Conservation (phyloP, 192 early-diverging fungal genomes). For the Backusella australiensis region DNA sequence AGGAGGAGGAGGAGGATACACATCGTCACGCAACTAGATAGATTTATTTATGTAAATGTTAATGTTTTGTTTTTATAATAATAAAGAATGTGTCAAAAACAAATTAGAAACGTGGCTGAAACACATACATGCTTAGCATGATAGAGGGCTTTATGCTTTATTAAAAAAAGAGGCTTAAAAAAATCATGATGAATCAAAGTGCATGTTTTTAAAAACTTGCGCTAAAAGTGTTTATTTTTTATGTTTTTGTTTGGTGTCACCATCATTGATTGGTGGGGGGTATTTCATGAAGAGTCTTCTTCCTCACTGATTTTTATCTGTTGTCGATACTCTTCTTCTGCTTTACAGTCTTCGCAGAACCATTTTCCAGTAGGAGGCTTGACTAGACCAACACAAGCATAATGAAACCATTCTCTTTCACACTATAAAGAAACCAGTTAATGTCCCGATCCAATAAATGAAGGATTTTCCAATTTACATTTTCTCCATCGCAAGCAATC, state of each 20-base stretch:
- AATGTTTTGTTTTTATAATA: not conserved
- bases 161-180: not conserved
- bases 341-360: conserved; percentile 76
- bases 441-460: not conserved
- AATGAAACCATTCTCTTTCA: conserved; percentile 91
- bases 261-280: not conserved
- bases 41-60: not conserved
- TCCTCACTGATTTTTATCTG: conserved; percentile 2
- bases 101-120: not conserved
- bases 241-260: no score
- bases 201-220: not conserved
- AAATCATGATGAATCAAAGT: no score
- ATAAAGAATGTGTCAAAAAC: not conserved
- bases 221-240: no score
- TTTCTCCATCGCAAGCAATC: conserved; percentile 82
- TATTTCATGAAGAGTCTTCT: not conserved
- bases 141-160: no score
- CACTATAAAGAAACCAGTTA: conserved; percentile 42
- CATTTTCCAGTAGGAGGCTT: conserved; percentile 80
- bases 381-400: conserved; percentile 77
- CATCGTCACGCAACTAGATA: not conserved
- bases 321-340: conserved; percentile 16
- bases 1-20: not conserved
- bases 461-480: conserved; percentile 37
- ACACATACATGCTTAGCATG: not conserved